Conservation (phyloP, 306 rosid species). For the Trifolium dubium region DNA sequence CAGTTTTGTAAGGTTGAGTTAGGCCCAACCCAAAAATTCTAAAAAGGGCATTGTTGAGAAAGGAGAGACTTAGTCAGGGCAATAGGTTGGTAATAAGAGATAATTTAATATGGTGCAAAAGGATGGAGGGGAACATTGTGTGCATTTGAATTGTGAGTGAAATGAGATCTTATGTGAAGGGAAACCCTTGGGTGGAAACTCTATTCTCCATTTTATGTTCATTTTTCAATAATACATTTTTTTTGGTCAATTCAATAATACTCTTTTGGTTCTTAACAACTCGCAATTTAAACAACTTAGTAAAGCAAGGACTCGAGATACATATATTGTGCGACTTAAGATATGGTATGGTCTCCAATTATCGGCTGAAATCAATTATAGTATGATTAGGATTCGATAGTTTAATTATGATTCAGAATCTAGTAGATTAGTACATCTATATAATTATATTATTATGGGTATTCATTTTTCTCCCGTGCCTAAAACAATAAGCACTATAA, state of each 20-base stretch:
- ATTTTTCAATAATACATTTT: neutral
- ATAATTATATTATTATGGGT: neutral
- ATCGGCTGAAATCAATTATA: neutral
- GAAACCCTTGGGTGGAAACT: too few species aligned
- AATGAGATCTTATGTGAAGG: too few species aligned
- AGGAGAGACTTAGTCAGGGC: too few species aligned
- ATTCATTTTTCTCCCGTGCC: neutral
- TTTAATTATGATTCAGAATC: neutral
- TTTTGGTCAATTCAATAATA: too few species aligned
- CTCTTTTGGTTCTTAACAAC: neutral
- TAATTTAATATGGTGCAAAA: too few species aligned
- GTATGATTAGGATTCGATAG: neutral
- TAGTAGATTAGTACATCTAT: neutral
- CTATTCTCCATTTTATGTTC: neutral
- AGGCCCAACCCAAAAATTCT: too few species aligned
- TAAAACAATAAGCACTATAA: neutral
- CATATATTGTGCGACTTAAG: neutral
- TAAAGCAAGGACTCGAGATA: neutral
- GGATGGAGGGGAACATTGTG: too few species aligned
- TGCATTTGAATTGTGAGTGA: too few species aligned
- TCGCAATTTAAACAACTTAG: neutral
- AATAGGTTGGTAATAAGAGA: too few species aligned
- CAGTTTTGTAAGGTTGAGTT: too few species aligned
- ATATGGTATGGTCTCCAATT: conserved; percentile 1
- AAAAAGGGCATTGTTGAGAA: too few species aligned